Evolutionary conservation across 1,284 basidiomycete genomes (phyloP), one percentile per base, ranked within the genome.

Genomic region (Amylostereum chailletii): DNA sequence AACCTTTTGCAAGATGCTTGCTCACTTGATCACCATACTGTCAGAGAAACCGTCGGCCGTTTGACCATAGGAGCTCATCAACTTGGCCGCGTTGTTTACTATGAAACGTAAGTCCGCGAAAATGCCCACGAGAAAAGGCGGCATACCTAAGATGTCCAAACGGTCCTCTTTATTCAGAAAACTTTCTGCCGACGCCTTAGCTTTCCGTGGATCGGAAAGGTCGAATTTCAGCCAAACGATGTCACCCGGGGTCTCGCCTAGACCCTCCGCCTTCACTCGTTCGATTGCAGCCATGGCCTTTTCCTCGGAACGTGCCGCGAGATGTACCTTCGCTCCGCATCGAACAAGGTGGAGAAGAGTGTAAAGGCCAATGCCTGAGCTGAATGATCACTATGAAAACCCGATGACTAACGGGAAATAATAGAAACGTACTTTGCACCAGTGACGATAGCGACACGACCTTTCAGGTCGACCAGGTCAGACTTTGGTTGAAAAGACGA

Each of bases 21-120:
- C 60, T 37, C 31, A 64, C 64, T 65, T 64, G 33, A 52, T 54
- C 9, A 56, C 55, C 53, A 63, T 58, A 29, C 60, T 58, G 26
- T 58, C 54, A 29, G 59, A 57, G n/a, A 64, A 53, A n/a, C 42
- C 43, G 34, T 54, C 53, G 2, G 34, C 7, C 4, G 54, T 55
- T 37, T 36, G 47, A 31, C 51, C 47, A 41, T 53, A 55, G 3
- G 44, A 3, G 43, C 46, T 36, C 26, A 45, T 27, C 39, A 57
- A 59, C 60, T 55, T 53, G 27, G 51, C 60, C n/a, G 58, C 60
- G 45, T 60, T 58, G 42, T 61, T 60, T 5, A 61, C 60, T 62
- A 33, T 39, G 37, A 38, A 3, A 36, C 29, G 29, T 42, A 27
- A 5, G 19, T 31, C 19, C 19, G 29, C 31, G 33, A 11, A 42